Evolutionary conservation across 1,284 basidiomycete species (phyloP), one percentile per base, ranked within the genome.

Genomic region (Cryptococcus floricola): DNA sequence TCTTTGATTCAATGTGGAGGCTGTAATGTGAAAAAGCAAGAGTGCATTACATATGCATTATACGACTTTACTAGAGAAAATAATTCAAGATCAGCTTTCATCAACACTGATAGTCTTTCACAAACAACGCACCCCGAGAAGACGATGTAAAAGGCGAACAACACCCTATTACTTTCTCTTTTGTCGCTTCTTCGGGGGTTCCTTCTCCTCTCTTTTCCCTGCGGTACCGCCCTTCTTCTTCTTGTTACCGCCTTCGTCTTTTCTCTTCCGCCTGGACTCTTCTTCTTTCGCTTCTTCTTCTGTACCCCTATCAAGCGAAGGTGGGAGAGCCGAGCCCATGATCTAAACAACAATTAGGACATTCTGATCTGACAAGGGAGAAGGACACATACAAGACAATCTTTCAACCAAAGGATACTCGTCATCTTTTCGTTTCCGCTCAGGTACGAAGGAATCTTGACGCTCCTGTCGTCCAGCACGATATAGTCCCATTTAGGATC

Each of bases 321-420:
- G 31, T 10, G 31, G 31, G 6, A 34, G 10, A 6, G 31, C 31
- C 31, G 31, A 34, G 31, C 31, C 31, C 31, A 34, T 34, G 31
- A 34, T 34, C 31, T 34, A 10, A 8, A 34, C 31, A 34, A 6
- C 31, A 6, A 34, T 34, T 10, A 34, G 31, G 7, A 34, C 31
- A 2, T 34, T 34, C 31, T 10, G 10, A 34, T 10, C 1, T 6
- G 10, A 6, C 31, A 34, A 6, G 31, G 7, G 31, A 34, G 31
- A 10, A 34, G 31, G 31, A 10, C 4, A 66, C 68, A 64, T 58
- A 69, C 68, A 12, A 93, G 77, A 65, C 87, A 89, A 51, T 89
- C 84, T 73, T 92, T 93, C 47, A 93, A 82, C 89, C 89, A 92
- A 56, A 81, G 77, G 12, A 72, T 67, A 46, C 76, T 64, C 14